Conservation (phyloP, 2,329 filamentous ascomycete genomes). For the Knoxdaviesia proteae region DNA sequence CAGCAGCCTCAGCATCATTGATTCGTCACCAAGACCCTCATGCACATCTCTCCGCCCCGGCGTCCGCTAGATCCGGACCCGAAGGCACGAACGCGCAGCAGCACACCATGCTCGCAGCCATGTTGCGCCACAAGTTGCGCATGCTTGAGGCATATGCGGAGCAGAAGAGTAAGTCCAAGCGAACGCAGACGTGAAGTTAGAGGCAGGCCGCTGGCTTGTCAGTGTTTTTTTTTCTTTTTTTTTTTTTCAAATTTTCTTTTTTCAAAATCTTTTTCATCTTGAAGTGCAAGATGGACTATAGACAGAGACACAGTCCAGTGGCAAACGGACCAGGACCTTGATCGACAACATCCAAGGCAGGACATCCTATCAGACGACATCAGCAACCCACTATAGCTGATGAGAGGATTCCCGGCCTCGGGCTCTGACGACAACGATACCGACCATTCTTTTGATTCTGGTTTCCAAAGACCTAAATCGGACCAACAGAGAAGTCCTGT, state of each 20-base stretch:
- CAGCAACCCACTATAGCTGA: too few relatives aligned
- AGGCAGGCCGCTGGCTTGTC: background rate
- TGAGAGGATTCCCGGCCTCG: too few relatives aligned
- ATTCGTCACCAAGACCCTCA: slow-evolving; percentile 12
- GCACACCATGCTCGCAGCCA: slow-evolving; percentile 22
- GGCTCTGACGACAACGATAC: too few relatives aligned
- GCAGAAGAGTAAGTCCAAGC: slow-evolving; percentile 21
- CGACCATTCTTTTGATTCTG: too few relatives aligned
- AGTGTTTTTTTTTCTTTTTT: slow-evolving; percentile 3
- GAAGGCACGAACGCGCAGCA: slow-evolving; percentile 15
- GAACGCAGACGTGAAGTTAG: too few relatives aligned
- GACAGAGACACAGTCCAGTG: too few relatives aligned
- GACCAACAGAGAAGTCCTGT: background rate
- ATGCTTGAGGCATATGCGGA: slow-evolving; percentile 26
- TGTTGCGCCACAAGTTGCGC: slow-evolving; percentile 33
- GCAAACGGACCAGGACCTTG: too few relatives aligned
- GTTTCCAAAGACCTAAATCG: too few relatives aligned
- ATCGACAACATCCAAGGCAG: too few relatives aligned
- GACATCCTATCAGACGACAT: too few relatives aligned
- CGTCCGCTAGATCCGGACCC: slow-evolving; percentile 24
- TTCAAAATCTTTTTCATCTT: slow-evolving; percentile 3
- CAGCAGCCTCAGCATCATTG: background rate
- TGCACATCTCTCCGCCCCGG: slow-evolving; percentile 24
- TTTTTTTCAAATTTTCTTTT: slow-evolving; percentile 1
- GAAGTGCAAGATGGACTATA: slow-evolving; percentile 3